These are phyloP conservation scores for Pyricularia sp. DNA, from an alignment of 2,329 filamentous ascomycete species.

Conservation along the genomic window DNA sequence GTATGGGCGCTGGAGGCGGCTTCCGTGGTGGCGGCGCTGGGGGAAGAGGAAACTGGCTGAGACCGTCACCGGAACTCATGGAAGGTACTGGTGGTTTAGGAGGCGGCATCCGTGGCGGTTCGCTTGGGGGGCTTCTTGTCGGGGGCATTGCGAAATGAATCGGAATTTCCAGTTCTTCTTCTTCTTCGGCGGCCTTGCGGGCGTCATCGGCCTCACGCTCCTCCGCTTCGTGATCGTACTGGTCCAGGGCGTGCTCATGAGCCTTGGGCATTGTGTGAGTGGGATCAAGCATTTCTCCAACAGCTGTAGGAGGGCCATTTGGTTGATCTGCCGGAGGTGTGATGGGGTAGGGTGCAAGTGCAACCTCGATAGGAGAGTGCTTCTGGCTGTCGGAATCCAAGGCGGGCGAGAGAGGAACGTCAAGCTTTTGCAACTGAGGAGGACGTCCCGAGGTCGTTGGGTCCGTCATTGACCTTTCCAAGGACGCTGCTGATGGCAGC, in stretches of 20 bases:
- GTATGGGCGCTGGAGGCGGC: conserved; percentile 74
- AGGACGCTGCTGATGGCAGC: conserved; percentile 8
- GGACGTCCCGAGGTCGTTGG: not conserved
- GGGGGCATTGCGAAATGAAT: conserved; percentile 44
- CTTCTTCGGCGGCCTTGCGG: conserved; percentile 35
- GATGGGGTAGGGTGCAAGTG: conserved; percentile 54
- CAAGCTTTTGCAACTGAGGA: conserved; percentile 9
- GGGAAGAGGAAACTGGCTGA: conserved; percentile 40
- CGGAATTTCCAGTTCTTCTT: conserved; percentile 37
- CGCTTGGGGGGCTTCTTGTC: conserved; percentile 43
- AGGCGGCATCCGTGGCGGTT: conserved; percentile 42
- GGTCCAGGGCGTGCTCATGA: conserved; percentile 48
- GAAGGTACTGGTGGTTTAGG: conserved; percentile 36
- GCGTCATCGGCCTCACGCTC: conserved; percentile 36
- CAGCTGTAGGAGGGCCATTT: conserved; percentile 25
- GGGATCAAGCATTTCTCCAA: conserved; percentile 44
- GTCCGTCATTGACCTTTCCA: not conserved
- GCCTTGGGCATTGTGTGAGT: conserved; percentile 51
- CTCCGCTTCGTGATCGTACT: conserved; percentile 45
- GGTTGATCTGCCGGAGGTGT: conserved; percentile 50
- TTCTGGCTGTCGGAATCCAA: conserved; percentile 40
- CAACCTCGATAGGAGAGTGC: conserved; percentile 49
- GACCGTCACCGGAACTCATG: conserved; percentile 32
- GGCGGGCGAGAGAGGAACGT: conserved; percentile 36
- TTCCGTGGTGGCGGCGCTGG: conserved; percentile 62